Conservation (phyloP, 106 monocot genomes). For the Cymbidium sinense region DNA sequence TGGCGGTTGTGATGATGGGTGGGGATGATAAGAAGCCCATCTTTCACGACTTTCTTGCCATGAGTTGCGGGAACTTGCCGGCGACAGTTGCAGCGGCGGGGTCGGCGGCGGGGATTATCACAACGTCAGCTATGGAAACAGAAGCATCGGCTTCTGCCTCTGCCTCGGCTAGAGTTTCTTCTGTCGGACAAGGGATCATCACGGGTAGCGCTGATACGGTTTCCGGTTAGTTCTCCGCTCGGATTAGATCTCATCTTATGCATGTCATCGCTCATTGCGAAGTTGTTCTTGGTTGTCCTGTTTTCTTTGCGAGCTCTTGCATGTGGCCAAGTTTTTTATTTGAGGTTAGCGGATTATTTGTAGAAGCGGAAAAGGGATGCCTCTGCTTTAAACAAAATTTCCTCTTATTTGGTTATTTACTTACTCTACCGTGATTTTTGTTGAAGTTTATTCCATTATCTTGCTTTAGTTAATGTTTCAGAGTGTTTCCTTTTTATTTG, state of each 20-base stretch:
- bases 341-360: neutral
- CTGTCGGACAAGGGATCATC: neutral
- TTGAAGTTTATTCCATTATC: neutral
- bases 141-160: neutral
- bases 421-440: neutral
- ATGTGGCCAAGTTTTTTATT: neutral
- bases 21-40: conserved; percentile 12
- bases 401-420: neutral
- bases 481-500: neutral
- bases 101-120: neutral
- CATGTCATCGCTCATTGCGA: neutral
- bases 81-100: neutral
- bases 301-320: neutral
- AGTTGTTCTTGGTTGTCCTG: neutral
- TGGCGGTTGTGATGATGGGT: conserved; percentile 10
- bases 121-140: neutral
- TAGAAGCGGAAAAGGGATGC: neutral
- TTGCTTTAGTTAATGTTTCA: neutral
- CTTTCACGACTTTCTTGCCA: conserved; percentile 6
- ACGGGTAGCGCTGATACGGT: neutral
- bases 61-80: conserved; percentile 5
- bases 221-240: neutral
- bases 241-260: neutral
- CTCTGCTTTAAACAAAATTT: neutral
- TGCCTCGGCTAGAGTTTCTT: neutral